Evolutionary conservation across 2,329 filamentous ascomycete species (phyloP), one percentile per base, ranked within the genome.

Genomic region (Alternaria sp.): DNA sequence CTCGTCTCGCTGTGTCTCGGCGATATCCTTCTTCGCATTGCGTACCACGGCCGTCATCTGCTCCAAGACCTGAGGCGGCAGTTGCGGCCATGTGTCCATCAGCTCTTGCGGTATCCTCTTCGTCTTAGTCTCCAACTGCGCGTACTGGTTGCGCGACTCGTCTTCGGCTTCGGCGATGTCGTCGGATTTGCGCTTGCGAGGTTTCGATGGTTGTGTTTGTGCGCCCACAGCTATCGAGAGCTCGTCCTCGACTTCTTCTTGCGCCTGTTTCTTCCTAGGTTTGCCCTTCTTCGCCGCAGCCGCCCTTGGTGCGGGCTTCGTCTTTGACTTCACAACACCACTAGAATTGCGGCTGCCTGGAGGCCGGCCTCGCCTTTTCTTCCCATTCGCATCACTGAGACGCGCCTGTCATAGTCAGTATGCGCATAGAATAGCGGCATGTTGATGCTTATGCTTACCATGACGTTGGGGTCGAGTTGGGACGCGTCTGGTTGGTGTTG

Each of bases 21-120:
- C 82, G 45, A 91, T 85, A 14, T 89, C 87, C 16, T 85, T 85
- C 66, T 89, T 86, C 52, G 87, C 84, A 65, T 88, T 84, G 22
- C 82, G 79, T 32, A 92, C 79, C 28, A 91, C 81, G 16, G 81
- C 75, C 18, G 82, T 80, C n/a, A 90, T 82, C 53, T 84, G 84
- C 8, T 84, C 79, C 56, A 90, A 78, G 43, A 89, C 86, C 25
- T 82, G 77, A 7, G 80, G 74, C 5, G 86, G 82, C 5, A 92
- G 82, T 6, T 86, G 81, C 3, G 82, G 80, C 90, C 90, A 81
- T 59, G 75, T 72, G 44, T 78, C 72, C 45, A 81, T 77, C 25
- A 72, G 61, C 8, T 76, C 72, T 51, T 78, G 77, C 4, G 79
- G 64, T 62, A 81, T 76, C 38, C 73, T 67, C 57, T 72, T 77